Evolutionary conservation across 306 rosid species (phyloP).

Genomic region (Prunus persica): DNA sequence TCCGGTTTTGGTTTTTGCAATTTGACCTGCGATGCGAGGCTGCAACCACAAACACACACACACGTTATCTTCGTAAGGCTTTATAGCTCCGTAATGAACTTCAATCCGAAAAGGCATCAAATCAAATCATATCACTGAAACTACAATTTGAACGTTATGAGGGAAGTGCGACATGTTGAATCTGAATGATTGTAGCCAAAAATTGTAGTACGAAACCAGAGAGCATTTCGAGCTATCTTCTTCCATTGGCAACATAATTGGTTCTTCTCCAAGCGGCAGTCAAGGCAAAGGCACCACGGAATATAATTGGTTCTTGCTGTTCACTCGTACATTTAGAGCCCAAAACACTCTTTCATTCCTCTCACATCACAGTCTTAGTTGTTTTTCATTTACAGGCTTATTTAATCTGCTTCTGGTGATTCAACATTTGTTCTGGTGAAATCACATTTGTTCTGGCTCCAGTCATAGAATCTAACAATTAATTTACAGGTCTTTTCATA

Average conservation of each 20-base stretch:
- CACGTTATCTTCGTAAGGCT: background rate
- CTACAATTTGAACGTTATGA: background rate
- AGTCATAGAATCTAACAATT: too few relatives aligned
- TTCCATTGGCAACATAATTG: conserved; percentile 8
- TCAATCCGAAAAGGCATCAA: background rate
- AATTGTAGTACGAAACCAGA: conserved; percentile 20
- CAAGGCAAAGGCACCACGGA: conserved; percentile 22
- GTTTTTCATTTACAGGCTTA: background rate
- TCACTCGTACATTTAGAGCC: conserved; percentile 26
- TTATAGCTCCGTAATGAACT: too few relatives aligned
- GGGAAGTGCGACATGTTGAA: too few relatives aligned
- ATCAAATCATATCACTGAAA: background rate
- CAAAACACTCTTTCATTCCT: background rate
- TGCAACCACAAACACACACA: background rate
- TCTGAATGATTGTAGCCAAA: conserved; percentile 5
- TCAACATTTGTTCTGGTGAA: too few relatives aligned
- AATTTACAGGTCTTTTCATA: too few relatives aligned
- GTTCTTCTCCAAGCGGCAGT: conserved; percentile 35
- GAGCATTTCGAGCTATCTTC: conserved; percentile 22
- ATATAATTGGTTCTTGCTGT: background rate
- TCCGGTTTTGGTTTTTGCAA: too few relatives aligned
- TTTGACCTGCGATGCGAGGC: too few relatives aligned
- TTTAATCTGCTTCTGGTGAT: too few relatives aligned
- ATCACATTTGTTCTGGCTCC: too few relatives aligned
- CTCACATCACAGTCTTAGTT: too few relatives aligned